Conservation (phyloP, 306 rosid species). For the Cicer judaicum region DNA sequence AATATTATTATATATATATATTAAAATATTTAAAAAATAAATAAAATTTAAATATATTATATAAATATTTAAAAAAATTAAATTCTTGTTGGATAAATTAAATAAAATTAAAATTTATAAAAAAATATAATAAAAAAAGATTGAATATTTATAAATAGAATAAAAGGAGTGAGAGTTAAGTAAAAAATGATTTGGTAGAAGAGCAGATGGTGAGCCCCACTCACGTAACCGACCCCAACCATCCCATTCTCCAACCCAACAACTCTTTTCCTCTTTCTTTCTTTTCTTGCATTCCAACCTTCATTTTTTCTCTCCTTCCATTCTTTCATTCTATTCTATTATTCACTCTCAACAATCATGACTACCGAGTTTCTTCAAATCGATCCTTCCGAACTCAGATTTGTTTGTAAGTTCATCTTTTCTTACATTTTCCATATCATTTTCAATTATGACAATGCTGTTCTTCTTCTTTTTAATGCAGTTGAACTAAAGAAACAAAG, state of each 20-base stretch:
- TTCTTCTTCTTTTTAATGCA: constrained; percentile 39
- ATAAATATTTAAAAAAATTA: too few species aligned
- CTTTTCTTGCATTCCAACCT: not conserved
- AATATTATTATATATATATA: too few species aligned
- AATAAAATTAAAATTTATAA: too few species aligned
- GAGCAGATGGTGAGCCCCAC: constrained; percentile 4
- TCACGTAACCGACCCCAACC: constrained; percentile 18
- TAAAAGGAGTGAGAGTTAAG: too few species aligned
- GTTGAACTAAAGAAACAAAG: constrained; percentile 92
- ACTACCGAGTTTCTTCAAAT: constrained; percentile 75
- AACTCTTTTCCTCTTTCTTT: not conserved
- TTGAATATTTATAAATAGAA: too few species aligned
- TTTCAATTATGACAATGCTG: not conserved
- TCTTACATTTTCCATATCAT: not conserved
- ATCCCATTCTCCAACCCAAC: constrained; percentile 13
- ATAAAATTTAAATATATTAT: too few species aligned
- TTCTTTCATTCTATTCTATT: too few species aligned
- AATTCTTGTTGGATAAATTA: too few species aligned
- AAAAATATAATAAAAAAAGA: too few species aligned
- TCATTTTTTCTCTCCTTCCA: too few species aligned
- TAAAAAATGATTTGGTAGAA: not conserved
- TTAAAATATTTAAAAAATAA: too few species aligned
- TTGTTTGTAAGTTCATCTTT: constrained; percentile 63
- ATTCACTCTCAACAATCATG: constrained; percentile 43
- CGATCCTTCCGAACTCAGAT: constrained; percentile 72